Conservation (phyloP, 2,329 filamentous ascomycete genomes). For the Pestalotiopsis sp. region DNA sequence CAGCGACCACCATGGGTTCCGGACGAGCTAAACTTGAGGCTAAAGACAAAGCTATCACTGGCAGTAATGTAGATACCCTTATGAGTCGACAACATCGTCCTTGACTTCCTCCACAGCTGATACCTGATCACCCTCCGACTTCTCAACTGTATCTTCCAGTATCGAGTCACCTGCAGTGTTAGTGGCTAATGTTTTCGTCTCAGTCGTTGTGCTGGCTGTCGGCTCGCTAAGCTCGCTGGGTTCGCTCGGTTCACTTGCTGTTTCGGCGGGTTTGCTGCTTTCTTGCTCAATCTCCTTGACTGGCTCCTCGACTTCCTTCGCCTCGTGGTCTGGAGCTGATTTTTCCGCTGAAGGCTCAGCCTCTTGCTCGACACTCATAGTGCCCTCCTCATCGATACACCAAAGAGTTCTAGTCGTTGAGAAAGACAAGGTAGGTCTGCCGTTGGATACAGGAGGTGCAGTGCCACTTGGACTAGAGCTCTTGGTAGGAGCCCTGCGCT, state of each 20-base stretch:
- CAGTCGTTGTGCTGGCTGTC: slow-evolving; percentile 11
- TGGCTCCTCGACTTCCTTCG: background rate
- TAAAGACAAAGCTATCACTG: background rate
- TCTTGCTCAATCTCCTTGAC: background rate
- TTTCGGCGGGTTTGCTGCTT: background rate
- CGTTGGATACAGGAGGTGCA: slow-evolving; percentile 30
- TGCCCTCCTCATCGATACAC: slow-evolving; percentile 55
- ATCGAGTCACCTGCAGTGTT: slow-evolving; percentile 35
- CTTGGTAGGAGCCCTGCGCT: slow-evolving; percentile 69
- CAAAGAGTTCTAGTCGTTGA: slow-evolving; percentile 51
- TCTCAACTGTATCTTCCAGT: slow-evolving; percentile 32
- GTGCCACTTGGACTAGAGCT: slow-evolving; percentile 40
- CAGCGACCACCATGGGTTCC: background rate
- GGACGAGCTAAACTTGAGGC: no score
- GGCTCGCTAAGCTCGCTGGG: background rate
- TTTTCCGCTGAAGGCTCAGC: slow-evolving; percentile 14
- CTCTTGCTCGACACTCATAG: slow-evolving; percentile 40
- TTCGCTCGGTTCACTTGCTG: background rate
- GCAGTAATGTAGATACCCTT: background rate
- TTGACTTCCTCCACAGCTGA: slow-evolving; percentile 26
- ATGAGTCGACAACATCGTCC: slow-evolving; percentile 26
- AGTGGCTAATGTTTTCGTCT: slow-evolving; percentile 32
- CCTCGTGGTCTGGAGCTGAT: slow-evolving; percentile 12
- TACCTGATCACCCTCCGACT: slow-evolving; percentile 30
- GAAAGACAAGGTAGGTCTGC: slow-evolving; percentile 46